These are phyloP conservation scores for Cucumis hystrix DNA, from an alignment of 306 rosid species.

Conservation along the genomic window DNA sequence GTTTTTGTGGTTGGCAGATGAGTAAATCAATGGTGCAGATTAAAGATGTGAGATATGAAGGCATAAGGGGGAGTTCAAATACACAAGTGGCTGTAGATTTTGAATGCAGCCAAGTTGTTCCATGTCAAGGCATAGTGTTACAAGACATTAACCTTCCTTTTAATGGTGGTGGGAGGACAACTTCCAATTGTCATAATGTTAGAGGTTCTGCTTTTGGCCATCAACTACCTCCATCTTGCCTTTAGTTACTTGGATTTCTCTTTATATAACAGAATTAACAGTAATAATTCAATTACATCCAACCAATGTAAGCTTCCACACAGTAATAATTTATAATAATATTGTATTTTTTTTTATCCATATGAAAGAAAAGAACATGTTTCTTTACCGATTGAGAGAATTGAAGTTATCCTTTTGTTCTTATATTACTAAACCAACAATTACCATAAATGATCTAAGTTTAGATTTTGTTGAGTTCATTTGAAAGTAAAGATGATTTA, in stretches of 20 bases:
- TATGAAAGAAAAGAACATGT: too few species aligned
- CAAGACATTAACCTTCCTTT: not conserved
- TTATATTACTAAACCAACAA: too few species aligned
- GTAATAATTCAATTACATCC: too few species aligned
- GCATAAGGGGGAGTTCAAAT: slow-evolving; percentile 21
- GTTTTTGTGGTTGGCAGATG: not conserved
- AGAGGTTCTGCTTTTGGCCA: slow-evolving; percentile 5
- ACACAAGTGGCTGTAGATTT: slow-evolving; percentile 10
- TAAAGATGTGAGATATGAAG: slow-evolving; percentile 6
- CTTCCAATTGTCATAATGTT: slow-evolving; percentile 6
- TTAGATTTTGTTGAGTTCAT: too few species aligned
- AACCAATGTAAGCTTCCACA: too few species aligned
- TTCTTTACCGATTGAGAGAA: too few species aligned
- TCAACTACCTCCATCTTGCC: slow-evolving; percentile 13
- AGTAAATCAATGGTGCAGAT: slow-evolving; percentile 11
- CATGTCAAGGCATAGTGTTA: slow-evolving; percentile 9
- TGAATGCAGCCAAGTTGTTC: slow-evolving; percentile 11
- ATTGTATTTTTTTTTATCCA: too few species aligned
- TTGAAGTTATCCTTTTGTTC: too few species aligned
- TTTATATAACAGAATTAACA: too few species aligned
- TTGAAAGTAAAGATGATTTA: too few species aligned
- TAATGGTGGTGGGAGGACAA: not conserved
- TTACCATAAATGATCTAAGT: too few species aligned
- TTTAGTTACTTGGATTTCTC: not conserved
- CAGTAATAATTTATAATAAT: too few species aligned